Conservation (phyloP, 768 basidiomycete species). For the Collybia mongolica region DNA sequence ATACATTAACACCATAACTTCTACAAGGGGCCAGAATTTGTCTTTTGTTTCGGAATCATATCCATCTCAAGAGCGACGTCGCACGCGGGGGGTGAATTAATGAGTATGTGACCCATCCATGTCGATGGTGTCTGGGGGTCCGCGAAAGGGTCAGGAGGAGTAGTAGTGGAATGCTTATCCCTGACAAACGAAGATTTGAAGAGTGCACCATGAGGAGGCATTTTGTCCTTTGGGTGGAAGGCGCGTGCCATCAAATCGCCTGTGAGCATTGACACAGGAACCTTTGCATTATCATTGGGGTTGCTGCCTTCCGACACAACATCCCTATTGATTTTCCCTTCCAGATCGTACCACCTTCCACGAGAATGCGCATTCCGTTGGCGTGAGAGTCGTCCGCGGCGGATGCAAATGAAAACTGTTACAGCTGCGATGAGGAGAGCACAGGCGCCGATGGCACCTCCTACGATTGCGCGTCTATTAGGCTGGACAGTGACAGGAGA, state of each 20-base stretch:
- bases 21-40: no score
- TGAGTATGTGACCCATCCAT: no score
- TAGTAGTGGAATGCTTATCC: conserved; percentile 4
- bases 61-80: no score
- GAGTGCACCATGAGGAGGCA: not conserved
- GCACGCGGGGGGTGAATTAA: no score
- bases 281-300: conserved; percentile 1
- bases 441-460: conserved; percentile 14
- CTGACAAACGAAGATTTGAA: not conserved
- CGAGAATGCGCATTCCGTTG: not conserved
- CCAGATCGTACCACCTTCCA: conserved; percentile 9
- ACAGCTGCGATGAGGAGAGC: conserved; percentile 9
- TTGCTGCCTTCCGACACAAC: not conserved
- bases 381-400: not conserved
- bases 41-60: no score
- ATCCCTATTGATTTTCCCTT: conserved; percentile 3
- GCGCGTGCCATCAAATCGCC: not conserved
- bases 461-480: conserved; percentile 15
- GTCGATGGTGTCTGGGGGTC: not conserved
- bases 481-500: not conserved
- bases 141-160: conserved; percentile 6
- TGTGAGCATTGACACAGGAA: not conserved
- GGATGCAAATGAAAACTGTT: conserved; percentile 12
- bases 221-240: conserved; percentile 3
- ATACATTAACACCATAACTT: no score